These are phyloP conservation scores for Penicillium subrubescens DNA, from an alignment of 495 filamentous ascomycete genomes.

Conservation along the genomic window DNA sequence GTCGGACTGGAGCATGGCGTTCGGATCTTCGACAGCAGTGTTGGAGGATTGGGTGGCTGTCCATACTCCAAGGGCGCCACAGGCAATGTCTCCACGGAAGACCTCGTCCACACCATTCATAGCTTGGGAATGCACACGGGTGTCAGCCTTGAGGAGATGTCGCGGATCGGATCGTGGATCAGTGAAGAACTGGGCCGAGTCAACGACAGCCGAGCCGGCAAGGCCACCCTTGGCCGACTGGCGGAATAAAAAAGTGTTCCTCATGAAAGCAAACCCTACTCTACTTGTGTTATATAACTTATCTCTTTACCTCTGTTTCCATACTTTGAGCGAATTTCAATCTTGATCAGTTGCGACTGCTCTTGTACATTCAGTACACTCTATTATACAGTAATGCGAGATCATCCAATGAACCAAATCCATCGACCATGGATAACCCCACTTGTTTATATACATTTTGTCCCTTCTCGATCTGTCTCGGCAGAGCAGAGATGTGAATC, in stretches of 20 bases:
- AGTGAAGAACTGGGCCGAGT: conserved; percentile 73
- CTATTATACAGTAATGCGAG: background rate
- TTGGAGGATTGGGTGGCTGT: conserved; percentile 91
- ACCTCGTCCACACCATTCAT: conserved; percentile 87
- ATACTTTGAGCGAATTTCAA: background rate
- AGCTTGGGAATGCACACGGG: conserved; percentile 86
- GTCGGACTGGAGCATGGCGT: conserved; percentile 88
- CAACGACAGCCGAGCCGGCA: conserved; percentile 78
- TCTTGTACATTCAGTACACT: background rate
- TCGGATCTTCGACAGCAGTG: conserved; percentile 84
- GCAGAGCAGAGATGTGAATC: conserved; percentile 3
- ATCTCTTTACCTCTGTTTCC: background rate
- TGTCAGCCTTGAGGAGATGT: conserved; percentile 79
- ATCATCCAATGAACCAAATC: background rate
- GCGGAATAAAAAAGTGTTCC: conserved; percentile 30
- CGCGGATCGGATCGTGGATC: conserved; percentile 88
- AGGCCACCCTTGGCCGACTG: conserved; percentile 63
- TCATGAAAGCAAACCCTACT: background rate
- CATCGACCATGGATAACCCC: background rate
- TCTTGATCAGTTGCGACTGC: background rate
- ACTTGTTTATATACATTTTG: background rate
- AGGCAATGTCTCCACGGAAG: conserved; percentile 93
- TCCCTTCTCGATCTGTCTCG: background rate
- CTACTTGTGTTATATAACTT: background rate
- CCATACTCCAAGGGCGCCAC: conserved; percentile 93